phyloP scores from a whole-genome alignment of 1,139 yeast genomes.

The Lodderomyces metapsilosis region DNA sequence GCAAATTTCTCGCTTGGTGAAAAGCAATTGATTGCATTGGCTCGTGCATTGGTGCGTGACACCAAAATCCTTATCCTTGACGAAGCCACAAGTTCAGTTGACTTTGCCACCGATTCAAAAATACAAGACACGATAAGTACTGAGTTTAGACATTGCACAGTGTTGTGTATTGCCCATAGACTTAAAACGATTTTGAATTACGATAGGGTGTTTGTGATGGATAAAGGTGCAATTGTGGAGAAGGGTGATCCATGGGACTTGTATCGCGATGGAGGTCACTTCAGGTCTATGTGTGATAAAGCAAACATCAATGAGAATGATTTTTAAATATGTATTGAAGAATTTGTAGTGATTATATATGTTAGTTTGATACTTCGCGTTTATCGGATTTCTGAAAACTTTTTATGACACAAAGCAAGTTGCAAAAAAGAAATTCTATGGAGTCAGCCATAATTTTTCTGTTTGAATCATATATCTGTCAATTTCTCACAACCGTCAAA shows the following conservation, averaged over 20 bases:
- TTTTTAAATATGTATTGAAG: conserved; percentile 12
- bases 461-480: background rate
- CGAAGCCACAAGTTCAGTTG: conserved; percentile 45
- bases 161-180: conserved; percentile 43
- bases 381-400: background rate
- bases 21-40: conserved; percentile 41
- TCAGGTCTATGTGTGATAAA: conserved; percentile 61
- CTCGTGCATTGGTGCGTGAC: conserved; percentile 40
- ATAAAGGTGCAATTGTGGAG: conserved; percentile 57
- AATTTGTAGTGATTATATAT: too few species aligned
- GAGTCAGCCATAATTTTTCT: background rate
- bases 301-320: conserved; percentile 42
- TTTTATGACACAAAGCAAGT: background rate
- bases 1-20: conserved; percentile 41
- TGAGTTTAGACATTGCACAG: conserved; percentile 38
- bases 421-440: background rate
- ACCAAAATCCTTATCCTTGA: conserved; percentile 38
- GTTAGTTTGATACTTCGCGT: too few species aligned
- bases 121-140: conserved; percentile 34
- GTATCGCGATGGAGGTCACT: conserved; percentile 18
- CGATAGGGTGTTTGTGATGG: conserved; percentile 38
- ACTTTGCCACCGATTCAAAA: conserved; percentile 41
- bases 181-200: conserved; percentile 38
- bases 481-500: too few species aligned
- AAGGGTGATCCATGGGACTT: conserved; percentile 51